A percentile compares a stretch with the other conserved stretches of the same genome.
These are phyloP conservation scores for Pseudocercospora cruenta DNA, from an alignment of 2,329 filamentous ascomycete genomes.

Conservation along the genomic window DNA sequence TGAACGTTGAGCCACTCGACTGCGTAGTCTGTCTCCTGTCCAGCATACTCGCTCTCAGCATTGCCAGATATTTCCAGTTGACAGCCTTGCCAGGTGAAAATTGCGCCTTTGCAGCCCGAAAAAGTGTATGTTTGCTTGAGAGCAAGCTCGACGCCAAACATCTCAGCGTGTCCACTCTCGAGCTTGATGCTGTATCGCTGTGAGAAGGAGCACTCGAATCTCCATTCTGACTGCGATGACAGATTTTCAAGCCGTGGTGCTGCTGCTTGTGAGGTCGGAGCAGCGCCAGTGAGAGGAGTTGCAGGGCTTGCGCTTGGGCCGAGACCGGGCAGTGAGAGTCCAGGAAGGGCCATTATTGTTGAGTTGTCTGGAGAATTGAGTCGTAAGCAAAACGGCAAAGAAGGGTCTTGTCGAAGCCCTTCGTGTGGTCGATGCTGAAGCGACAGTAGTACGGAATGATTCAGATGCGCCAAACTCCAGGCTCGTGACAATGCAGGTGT, in stretches of 20 bases:
- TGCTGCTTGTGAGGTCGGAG: conserved; percentile 17
- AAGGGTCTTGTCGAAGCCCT: too few relatives aligned
- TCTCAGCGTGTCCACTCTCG: conserved; percentile 80
- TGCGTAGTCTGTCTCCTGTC: conserved; percentile 77
- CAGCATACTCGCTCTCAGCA: conserved; percentile 68
- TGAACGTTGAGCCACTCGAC: conserved; percentile 83
- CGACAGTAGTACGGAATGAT: too few relatives aligned
- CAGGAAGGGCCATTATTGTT: conserved; percentile 46
- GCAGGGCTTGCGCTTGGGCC: conserved; percentile 28
- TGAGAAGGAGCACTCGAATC: conserved; percentile 44
- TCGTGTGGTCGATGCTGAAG: not conserved
- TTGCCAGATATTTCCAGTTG: conserved; percentile 77
- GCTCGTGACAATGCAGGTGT: not conserved
- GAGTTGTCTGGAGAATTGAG: not conserved
- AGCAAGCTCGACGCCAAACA: conserved; percentile 93
- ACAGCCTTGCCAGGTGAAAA: conserved; percentile 92
- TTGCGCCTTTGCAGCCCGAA: conserved; percentile 78
- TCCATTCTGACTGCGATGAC: conserved; percentile 50
- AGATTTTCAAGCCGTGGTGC: conserved; percentile 47
- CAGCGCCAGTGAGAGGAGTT: conserved; percentile 30
- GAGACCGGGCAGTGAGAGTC: conserved; percentile 49
- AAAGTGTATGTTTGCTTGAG: conserved; percentile 79
- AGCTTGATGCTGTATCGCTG: conserved; percentile 58
- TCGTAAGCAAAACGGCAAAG: not conserved
- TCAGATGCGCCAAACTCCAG: too few relatives aligned